Conservation (phyloP, 2,329 filamentous ascomycete genomes). For the Blumeriella jaapii region DNA sequence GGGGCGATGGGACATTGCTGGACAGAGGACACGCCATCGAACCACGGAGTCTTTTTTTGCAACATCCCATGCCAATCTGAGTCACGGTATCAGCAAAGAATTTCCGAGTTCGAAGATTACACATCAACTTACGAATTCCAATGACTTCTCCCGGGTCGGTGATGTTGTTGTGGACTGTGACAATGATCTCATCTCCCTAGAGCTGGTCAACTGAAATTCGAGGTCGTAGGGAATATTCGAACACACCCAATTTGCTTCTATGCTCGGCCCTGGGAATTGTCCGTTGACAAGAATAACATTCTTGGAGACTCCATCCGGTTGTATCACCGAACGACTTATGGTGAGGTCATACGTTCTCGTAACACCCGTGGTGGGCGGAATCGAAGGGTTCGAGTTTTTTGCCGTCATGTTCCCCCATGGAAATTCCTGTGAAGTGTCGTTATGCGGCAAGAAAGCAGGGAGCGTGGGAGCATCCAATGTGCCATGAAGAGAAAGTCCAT, state of each 20-base stretch:
- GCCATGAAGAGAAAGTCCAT: constrained; percentile 22
- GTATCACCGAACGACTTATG: constrained; percentile 21
- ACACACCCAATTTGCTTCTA: constrained; percentile 26
- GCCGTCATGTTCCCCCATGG: constrained; percentile 38
- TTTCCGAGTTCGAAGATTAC: not conserved
- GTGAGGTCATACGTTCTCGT: constrained; percentile 26
- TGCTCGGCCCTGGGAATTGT: constrained; percentile 53
- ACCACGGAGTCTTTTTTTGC: constrained; percentile 28
- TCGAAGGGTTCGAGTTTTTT: constrained; percentile 26
- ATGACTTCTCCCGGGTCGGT: constrained; percentile 1
- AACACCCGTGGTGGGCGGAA: constrained; percentile 28
- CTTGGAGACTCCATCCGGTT: constrained; percentile 18
- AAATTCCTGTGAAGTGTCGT: constrained; percentile 35
- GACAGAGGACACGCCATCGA: constrained; percentile 33
- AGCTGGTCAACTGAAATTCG: not conserved
- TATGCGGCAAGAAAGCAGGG: constrained; percentile 34
- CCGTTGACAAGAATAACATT: constrained; percentile 43
- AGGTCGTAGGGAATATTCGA: not conserved
- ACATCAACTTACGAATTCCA: not conserved
- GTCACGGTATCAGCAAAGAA: not conserved
- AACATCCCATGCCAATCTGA: constrained; percentile 34
- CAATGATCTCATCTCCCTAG: constrained; percentile 6
- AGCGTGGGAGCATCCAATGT: constrained; percentile 24
- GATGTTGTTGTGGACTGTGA: constrained; percentile 5
- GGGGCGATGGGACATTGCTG: constrained; percentile 54